Conservation (phyloP, 73 alveolate species). For the Symbiodinium pilosum region DNA sequence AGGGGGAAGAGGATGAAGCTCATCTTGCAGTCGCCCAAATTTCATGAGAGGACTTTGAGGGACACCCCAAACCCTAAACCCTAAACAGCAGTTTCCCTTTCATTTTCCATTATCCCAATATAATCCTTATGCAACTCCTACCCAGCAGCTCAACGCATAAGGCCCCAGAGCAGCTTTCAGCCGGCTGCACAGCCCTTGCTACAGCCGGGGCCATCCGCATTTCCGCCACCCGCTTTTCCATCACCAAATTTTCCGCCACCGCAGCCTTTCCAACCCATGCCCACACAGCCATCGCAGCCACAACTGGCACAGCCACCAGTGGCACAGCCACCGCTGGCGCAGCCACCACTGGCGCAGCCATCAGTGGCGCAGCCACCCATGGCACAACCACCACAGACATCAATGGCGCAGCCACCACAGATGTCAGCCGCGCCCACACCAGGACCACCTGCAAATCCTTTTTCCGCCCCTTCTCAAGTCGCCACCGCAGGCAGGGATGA, state of each 20-base stretch:
- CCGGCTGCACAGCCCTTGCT: conserved; percentile 56
- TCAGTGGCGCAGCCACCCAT: not conserved
- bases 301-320: too few relatives aligned
- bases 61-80: too few relatives aligned
- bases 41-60: too few relatives aligned
- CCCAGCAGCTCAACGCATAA: too few relatives aligned
- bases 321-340: not conserved
- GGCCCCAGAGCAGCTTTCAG: conserved; percentile 21
- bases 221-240: not conserved
- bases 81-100: too few relatives aligned
- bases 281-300: not conserved
- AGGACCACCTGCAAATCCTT: not conserved
- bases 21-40: too few relatives aligned
- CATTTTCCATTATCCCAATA: too few relatives aligned
- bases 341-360: not conserved
- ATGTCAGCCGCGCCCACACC: not conserved
- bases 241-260: conserved; percentile 7
- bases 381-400: not conserved
- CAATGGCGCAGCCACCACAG: not conserved
- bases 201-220: conserved; percentile 17
- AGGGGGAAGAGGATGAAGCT: too few relatives aligned
- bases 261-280: conserved; percentile 16
- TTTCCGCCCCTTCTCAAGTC: not conserved
- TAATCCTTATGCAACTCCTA: too few relatives aligned
- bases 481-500: not conserved